These are phyloP conservation scores for Fraxinus americana DNA, from an alignment of 257 asterid genomes.

Conservation along the genomic window DNA sequence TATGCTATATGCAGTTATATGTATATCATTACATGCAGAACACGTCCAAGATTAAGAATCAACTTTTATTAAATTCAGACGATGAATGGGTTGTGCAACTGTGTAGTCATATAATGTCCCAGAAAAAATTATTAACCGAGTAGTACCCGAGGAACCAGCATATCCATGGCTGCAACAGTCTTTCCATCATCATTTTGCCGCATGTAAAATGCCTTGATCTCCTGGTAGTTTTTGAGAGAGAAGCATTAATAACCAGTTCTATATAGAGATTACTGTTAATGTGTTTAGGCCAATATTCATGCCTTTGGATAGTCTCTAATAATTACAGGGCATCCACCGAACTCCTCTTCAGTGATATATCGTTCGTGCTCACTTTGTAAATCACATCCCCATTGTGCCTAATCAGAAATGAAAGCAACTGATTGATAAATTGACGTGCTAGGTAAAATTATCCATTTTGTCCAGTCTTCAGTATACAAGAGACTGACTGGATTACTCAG, in stretches of 20 bases:
- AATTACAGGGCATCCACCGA: slow-evolving; percentile 91
- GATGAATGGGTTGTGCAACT: background rate
- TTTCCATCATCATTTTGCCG: slow-evolving; percentile 92
- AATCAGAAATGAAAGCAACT: slow-evolving; percentile 28
- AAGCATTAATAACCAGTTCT: slow-evolving; percentile 22
- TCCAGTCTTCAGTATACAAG: slow-evolving; percentile 15
- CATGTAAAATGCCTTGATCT: slow-evolving; percentile 95
- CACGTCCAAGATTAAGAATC: background rate
- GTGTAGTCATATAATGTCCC: background rate
- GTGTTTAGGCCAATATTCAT: slow-evolving; percentile 19
- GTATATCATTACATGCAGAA: background rate
- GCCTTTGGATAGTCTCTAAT: slow-evolving; percentile 98
- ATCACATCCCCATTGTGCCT: slow-evolving; percentile 99
- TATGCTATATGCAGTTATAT: background rate
- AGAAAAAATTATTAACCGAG: slow-evolving; percentile 14
- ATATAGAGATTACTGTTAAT: slow-evolving; percentile 7
- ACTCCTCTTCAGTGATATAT: slow-evolving; percentile 87
- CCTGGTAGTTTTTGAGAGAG: slow-evolving; percentile 51
- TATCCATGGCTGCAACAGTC: slow-evolving; percentile 99
- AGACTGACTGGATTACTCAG: background rate
- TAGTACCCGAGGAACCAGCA: slow-evolving; percentile 96
- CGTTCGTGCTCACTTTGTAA: slow-evolving; percentile 99
- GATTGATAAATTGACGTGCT: background rate
- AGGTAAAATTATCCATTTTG: background rate
- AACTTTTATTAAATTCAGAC: background rate